Percentiles rank a stretch among this genome's conserved stretches.
Evolutionary conservation across 805 yeast species (phyloP).

Genomic region (Vanderwaltozyma tropicalis): DNA sequence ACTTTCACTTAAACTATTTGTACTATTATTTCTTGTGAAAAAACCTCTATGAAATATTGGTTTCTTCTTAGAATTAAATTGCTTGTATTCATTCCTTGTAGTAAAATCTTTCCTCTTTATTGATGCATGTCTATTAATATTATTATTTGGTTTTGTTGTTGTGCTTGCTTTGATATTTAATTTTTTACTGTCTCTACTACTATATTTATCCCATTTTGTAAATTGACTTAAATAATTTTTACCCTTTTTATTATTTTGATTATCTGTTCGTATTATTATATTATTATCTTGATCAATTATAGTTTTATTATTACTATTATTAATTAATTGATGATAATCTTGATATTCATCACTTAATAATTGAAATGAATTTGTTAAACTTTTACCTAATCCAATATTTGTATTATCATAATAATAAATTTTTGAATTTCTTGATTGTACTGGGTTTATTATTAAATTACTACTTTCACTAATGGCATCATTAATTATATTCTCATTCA

Average conservation of each 20-base stretch:
- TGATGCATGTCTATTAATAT: slow-evolving; percentile 5
- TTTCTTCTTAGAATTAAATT: slow-evolving; percentile 7
- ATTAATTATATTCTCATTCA: slow-evolving; percentile 1
- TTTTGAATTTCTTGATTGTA: no score
- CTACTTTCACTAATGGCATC: no score
- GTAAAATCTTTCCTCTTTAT: slow-evolving; percentile 19
- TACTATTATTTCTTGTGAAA: slow-evolving; percentile 6
- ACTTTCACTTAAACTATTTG: neutral
- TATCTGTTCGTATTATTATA: slow-evolving; percentile 1
- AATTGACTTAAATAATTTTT: slow-evolving; percentile 2
- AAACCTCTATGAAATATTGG: slow-evolving; percentile 24
- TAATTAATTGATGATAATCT: neutral
- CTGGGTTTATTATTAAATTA: no score
- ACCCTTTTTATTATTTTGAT: neutral
- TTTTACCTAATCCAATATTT: no score
- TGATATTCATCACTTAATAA: slow-evolving; percentile 1
- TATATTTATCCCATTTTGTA: slow-evolving; percentile 2
- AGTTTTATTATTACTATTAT: neutral
- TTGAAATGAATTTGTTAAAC: neutral
- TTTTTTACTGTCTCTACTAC: neutral
- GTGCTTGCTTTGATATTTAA: neutral
- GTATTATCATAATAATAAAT: neutral
- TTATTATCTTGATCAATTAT: slow-evolving; percentile 1
- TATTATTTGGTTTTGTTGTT: neutral
- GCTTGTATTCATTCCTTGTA: slow-evolving; percentile 10